Evolutionary conservation across 768 basidiomycete species (phyloP), one percentile per base, ranked within the genome.

Genomic region (Glaciozyma martinii): DNA sequence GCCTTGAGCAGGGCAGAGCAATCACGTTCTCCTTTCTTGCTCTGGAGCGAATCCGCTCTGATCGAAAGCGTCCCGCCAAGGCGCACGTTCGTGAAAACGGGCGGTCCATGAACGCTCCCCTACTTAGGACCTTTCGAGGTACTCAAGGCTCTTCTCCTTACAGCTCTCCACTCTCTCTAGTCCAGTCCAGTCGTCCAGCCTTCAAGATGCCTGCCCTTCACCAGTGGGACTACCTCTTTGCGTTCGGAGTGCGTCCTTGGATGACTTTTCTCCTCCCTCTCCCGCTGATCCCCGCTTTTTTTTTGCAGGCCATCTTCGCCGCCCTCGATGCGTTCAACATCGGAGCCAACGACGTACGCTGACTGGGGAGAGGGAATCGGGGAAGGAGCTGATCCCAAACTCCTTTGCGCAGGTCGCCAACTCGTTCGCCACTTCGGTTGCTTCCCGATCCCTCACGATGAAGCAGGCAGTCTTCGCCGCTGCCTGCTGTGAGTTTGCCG

Each of bases 391-490:
- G 62, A 64, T n/a, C n/a, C n/a, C n/a, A n/a, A n/a, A n/a, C n/a
- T n/a, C n/a, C n/a, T n/a, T n/a, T n/a, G n/a, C n/a, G n/a, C 70
- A 74, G 61, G 74, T 76, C 42, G 73, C 74, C 64, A 76, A 77
- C 75, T 70, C 76, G 6, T 78, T 75, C 66, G 77, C 78, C 1
- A 79, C 77, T 15, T 76, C 76, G 15, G 75, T 78, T 25, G 71
- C 77, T 0, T 78, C 77, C 23, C 75, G 75, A 60, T 78, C 77
- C 29, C 64, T 80, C 56, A 78, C 77, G 6, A 67, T 78, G 62
- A 62, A 71, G 42, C 79, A 80, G 66, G 79, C 78, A 1, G 67
- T 67, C 44, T 30, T 78, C 10, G 74, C 73, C 2, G 79, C 78
- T 2, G 75, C 76, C 10, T 46, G 63, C 18, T 63, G 66, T 58